Base-by-base conservation (phyloP, 2,329 filamentous ascomycete species). In the Ophiostoma ulmi region DNA sequence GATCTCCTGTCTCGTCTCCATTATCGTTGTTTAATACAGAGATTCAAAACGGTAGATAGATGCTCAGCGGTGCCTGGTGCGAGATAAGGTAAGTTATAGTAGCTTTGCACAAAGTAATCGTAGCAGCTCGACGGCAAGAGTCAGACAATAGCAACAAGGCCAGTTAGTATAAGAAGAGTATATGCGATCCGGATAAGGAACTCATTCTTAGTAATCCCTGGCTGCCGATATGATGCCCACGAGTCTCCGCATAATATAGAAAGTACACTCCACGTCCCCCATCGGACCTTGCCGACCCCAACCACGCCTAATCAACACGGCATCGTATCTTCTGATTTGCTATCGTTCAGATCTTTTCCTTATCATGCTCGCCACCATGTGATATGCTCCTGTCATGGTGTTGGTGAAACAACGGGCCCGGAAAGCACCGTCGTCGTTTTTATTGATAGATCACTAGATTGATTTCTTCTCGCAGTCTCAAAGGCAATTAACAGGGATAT, bases 231-330 rank as follows among this genome's bases (percentile, higher is more conserved):
- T 48, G 52, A 58, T 14, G 52, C 22, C 3, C 52, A 58, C 52
- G 22, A 6, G 48, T 55, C 52, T 58, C 52, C 52, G 52, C 52
- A 39, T 39, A 39, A 39, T 39, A 39, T 13, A 39, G 38, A 13
- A 39, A 39, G 38, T 48, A 17, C 44, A 20, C 44, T 48, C 44
- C 8, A 58, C n/a, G 2, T 7, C 17, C 44, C 36, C 69, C 69
- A 70, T 72, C 71, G 71, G 71, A 72, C 66, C 64, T 41, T 70
- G 71, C 71, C 71, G 71, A 26, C 26, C 26, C 69, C 64, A 36
- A 44, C 58, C 31, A 58, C 52, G 52, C 52, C 52, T 26, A 58
- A 58, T 64, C 14, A n/a, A 35, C 7, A 64, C 35, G 17, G 35
- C 61, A n/a, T 64, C 17, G 61, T 20, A n/a, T 48, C 39, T 22